Base-by-base conservation (phyloP, 2,329 filamentous ascomycete species). In the Diaporthe citrichinensis region DNA sequence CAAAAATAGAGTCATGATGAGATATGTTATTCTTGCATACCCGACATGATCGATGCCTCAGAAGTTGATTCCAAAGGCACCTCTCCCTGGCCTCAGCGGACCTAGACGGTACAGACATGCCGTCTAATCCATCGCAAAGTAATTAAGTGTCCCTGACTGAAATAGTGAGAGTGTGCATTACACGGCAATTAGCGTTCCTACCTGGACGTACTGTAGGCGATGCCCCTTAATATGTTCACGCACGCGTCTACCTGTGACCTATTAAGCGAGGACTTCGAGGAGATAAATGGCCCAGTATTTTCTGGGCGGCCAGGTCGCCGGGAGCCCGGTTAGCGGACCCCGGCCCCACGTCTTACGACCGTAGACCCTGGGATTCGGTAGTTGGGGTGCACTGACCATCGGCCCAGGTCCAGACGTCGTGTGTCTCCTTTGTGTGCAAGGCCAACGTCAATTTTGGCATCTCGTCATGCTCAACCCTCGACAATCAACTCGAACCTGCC, bases 301-400 rank as follows among this genome's bases (percentile, higher is more conserved):
- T 7, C 8, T 23, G 44, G 34, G 59, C 39, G n/a, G 39, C 39
- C n/a, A 34, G 17, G 41, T 51, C 41, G 41, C 17, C 61, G 41
- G 44, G 61, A 67, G 20, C 61, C 61, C 61, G 44, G 62, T 49
- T 39, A 20, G 62, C 44, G 12, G 62, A 53, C 23, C 62, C 62
- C 46, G 65, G 65, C 46, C 34, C 65, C 46, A 68, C 46, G 23
- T n/a, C 31, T 23, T 25, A 31, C 25, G 17, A 67, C 41, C 23
- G 44, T 51, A 55, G 65, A 69, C 65, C 65, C 65, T 69, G 65
- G 49, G 41, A 41, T 31, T 55, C 65, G 65, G 65, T 69, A 55
- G 49, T 41, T 69, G 65, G 46, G 58, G 65, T 39, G 65, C 65
- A 68, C 65, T 68, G 46, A 68, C 65, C 65, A 68, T 17, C 6